Conservation (phyloP, 805 yeast species). For the Citeromyces matritensis region DNA sequence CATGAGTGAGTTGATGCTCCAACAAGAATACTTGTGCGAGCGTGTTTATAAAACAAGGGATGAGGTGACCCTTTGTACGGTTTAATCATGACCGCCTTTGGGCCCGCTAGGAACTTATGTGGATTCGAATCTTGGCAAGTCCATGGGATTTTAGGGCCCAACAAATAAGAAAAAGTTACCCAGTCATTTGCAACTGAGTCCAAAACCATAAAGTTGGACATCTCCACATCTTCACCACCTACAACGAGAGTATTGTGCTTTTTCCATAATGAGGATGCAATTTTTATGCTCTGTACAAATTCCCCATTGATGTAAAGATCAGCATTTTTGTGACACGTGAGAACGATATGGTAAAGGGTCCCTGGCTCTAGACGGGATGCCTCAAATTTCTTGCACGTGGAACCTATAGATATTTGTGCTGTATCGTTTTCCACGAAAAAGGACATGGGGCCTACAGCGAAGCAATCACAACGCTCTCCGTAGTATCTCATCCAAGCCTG, state of each 20-base stretch:
- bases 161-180: conserved; percentile 27
- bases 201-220: conserved; percentile 23
- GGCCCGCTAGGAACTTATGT: conserved; percentile 12
- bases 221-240: conserved; percentile 12
- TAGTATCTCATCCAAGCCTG: too few relatives aligned
- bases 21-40: too few relatives aligned
- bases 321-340: conserved; percentile 16
- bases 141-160: conserved; percentile 37
- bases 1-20: too few relatives aligned
- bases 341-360: conserved; percentile 10
- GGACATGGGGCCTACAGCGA: too few relatives aligned
- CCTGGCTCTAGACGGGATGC: conserved; percentile 11
- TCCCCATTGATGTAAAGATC: conserved; percentile 35
- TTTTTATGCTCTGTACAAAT: conserved; percentile 15
- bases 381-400: conserved; percentile 7
- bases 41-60: too few relatives aligned
- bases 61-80: too few relatives aligned
- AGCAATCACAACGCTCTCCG: too few relatives aligned
- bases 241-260: neutral
- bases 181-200: conserved; percentile 22
- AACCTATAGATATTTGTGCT: too few relatives aligned
- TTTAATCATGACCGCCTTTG: too few relatives aligned
- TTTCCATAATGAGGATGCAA: conserved; percentile 1
- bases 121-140: conserved; percentile 21
- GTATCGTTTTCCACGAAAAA: too few relatives aligned